These are phyloP conservation scores for Suaeda aralocaspica DNA, from an alignment of 148 eudicot species.

Conservation along the genomic window DNA sequence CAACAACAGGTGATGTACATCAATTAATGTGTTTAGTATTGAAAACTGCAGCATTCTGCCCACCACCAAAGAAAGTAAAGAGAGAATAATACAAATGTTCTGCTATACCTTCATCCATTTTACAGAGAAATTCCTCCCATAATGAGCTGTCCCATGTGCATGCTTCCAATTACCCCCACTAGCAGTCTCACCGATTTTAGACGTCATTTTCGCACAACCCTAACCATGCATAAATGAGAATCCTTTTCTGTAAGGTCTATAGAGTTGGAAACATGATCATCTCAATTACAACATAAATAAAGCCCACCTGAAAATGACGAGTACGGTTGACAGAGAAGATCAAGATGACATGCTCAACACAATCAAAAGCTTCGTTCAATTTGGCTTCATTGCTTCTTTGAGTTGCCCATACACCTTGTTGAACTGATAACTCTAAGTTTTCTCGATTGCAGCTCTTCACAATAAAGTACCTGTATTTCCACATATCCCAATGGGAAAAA, in stretches of 20 bases:
- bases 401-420: conserved; percentile 99
- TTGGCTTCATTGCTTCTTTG: conserved; percentile 98
- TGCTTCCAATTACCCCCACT: conserved; percentile 99
- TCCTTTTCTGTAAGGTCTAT: not conserved
- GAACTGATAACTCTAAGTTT: conserved; percentile 90
- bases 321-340: conserved; percentile 95
- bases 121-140: conserved; percentile 91
- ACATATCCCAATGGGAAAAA: conserved; percentile 21
- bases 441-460: conserved; percentile 99
- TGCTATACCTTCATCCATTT: conserved; percentile 87
- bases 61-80: too few relatives aligned
- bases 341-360: conserved; percentile 88
- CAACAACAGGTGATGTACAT: not conserved
- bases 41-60: not conserved
- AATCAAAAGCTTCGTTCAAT: conserved; percentile 96
- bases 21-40: not conserved
- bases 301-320: conserved; percentile 90
- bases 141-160: conserved; percentile 96
- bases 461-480: conserved; percentile 73
- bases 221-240: conserved; percentile 29
- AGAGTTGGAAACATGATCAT: conserved; percentile 17
- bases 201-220: conserved; percentile 99
- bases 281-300: conserved; percentile 2
- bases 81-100: not conserved
- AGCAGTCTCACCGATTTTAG: conserved; percentile 80